Base-by-base conservation (phyloP, 352 stramenopile genomes). In the Phytopythium mirpurense region DNA sequence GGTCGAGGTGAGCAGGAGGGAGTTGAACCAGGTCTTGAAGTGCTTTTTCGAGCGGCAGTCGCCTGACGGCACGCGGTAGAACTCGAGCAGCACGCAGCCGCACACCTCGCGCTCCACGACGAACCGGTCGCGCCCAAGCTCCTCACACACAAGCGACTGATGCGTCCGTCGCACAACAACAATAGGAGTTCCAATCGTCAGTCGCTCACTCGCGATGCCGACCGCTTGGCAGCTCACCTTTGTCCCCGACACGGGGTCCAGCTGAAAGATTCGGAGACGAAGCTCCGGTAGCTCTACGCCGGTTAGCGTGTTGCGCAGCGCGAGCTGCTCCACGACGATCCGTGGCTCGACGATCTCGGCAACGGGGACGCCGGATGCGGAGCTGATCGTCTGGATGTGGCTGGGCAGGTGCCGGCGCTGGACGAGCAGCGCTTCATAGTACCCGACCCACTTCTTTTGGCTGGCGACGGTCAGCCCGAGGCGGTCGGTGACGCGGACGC, bases 1-100 rank as follows among this genome's bases (percentile, higher is more conserved):
- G 10, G 34, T 24, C 6, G 48, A 36, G 10, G 45, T 18, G 51
- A 80, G 54, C 35, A 84, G 79, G 27, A 70, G 63, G 10, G 79
- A 86, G 63, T 84, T 75, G 61, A 90, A 88, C 79, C 79, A 90
- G 24, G 88, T 53, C 50, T 84, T 86, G 43, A 90, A 85, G 54
- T 90, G 67, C 32, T 86, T 86, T n/a, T 60, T 59, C 31, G 64
- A 48, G 51, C 79, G 62, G 46, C 70, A 85, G 29, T 74, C 63
- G 18, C 57, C 63, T 12, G 58, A 69, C 6, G 59, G 56, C 5
- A 74, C 40, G 29, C 65, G 62, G 38, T 70, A 78, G 55, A 88
- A 86, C 54, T 90, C 79, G 23, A 90, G 38, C 58, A 78, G 46
- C 21, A 90, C 64, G 42, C 74, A 80, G 21, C 79, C 76, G 36